A percentile compares a stretch with the other conserved stretches of the same genome.
Evolutionary conservation across 495 filamentous ascomycete species (phyloP).

Genomic region (Aspergillus hancockii): DNA sequence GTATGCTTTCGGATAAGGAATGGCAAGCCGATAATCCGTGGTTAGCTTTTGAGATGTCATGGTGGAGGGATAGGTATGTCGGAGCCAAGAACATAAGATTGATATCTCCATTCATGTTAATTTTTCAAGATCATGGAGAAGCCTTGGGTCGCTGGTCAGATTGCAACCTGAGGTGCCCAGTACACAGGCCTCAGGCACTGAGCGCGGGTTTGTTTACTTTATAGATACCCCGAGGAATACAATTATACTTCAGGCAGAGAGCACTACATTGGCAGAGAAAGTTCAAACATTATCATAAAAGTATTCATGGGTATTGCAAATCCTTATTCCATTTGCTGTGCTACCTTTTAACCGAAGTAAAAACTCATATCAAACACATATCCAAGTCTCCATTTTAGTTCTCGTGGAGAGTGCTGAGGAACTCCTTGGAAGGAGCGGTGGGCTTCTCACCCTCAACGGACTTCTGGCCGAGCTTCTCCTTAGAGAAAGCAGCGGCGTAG

Average conservation of each 20-base stretch:
- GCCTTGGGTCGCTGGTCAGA: too few species aligned
- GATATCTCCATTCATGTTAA: too few species aligned
- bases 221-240: neutral
- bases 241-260: neutral
- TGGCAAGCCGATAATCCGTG: too few species aligned
- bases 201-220: neutral
- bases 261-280: conserved; percentile 6
- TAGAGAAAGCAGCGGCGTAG: conserved; percentile 83
- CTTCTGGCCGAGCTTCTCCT: conserved; percentile 74
- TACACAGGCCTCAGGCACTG: too few species aligned
- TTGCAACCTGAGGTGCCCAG: too few species aligned
- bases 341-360: conserved; percentile 22
- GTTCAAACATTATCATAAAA: conserved; percentile 17
- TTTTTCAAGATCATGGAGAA: too few species aligned
- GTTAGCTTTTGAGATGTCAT: too few species aligned
- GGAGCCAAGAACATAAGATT: too few species aligned
- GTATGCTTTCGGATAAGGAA: too few species aligned
- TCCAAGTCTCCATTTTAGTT: conserved; percentile 38
- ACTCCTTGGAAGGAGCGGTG: conserved; percentile 46
- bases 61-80: too few species aligned
- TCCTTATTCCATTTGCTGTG: conserved; percentile 26
- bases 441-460: conserved; percentile 58
- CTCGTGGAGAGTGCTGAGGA: conserved; percentile 55
- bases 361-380: conserved; percentile 19
- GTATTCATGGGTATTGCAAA: conserved; percentile 26